phyloP scores from a whole-genome alignment of 441 rosid species.

The Macaranga tanarius region DNA sequence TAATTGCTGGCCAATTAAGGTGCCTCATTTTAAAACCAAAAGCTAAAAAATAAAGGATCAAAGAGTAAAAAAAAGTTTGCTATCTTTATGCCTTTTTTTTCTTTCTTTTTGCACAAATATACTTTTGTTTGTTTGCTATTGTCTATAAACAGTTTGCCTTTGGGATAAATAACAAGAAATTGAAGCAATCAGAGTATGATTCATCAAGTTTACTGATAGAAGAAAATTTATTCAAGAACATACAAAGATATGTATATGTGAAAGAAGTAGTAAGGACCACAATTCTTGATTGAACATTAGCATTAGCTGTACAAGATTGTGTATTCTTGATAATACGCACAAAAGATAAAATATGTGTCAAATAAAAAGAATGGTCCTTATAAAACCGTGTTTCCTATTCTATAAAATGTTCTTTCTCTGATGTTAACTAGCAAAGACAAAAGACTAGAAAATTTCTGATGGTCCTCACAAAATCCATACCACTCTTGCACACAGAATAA shows the following conservation, averaged over 20 bases:
- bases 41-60: not conserved
- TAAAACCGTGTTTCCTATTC: conserved; percentile 8
- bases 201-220: not conserved
- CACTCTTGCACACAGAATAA: conserved; percentile 13
- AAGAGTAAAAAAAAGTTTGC: not conserved
- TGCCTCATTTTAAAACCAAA: not conserved
- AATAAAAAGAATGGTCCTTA: conserved; percentile 14
- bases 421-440: not conserved
- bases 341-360: conserved; percentile 1
- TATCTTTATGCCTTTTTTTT: not conserved
- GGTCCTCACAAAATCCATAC: conserved; percentile 21
- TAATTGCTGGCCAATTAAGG: not conserved
- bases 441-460: conserved; percentile 12
- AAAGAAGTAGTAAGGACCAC: not conserved
- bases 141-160: too few species aligned
- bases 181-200: not conserved
- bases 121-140: not conserved
- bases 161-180: too few species aligned
- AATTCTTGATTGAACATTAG: not conserved
- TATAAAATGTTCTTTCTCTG: conserved; percentile 11
- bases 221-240: not conserved
- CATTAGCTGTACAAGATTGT: conserved; percentile 14
- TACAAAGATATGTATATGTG: not conserved
- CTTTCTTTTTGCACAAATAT: not conserved
- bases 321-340: not conserved